A percentile compares a stretch with the other conserved stretches of the same genome.
These are phyloP conservation scores for Endocladia muricata DNA, from an alignment of 31 red algal species.

Conservation along the genomic window DNA sequence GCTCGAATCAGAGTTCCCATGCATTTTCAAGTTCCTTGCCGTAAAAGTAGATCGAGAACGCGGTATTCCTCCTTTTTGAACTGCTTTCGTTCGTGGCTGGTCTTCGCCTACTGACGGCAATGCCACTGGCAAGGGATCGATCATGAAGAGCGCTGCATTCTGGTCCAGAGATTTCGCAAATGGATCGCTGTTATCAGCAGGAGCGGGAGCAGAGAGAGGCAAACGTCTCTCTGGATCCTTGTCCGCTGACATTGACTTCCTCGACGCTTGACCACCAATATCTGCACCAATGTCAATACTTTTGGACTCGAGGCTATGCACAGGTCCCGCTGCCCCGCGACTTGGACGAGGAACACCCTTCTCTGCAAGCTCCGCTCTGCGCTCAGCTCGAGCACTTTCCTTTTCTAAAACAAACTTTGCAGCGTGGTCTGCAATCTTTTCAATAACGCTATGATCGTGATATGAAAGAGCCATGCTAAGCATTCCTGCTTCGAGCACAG, in stretches of 20 bases:
- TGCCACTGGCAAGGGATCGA: no score
- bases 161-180: not conserved
- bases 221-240: not conserved
- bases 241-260: not conserved
- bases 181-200: not conserved
- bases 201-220: not conserved
- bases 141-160: no score
- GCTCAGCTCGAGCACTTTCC: not conserved
- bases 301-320: not conserved
- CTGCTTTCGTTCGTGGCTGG: not conserved
- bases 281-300: not conserved
- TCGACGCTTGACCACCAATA: not conserved
- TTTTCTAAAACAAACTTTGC: constrained; percentile 27
- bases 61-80: not conserved
- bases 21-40: not conserved
- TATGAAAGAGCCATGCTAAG: constrained; percentile 49
- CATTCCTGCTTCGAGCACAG: constrained; percentile 19
- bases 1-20: not conserved
- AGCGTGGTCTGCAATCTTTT: constrained; percentile 48
- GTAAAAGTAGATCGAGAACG: constrained; percentile 24
- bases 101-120: not conserved
- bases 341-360: not conserved
- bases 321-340: no score
- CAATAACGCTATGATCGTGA: constrained; percentile 47
- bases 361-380: not conserved